A percentile compares a stretch with the other conserved stretches of the same genome.
Evolutionary conservation across 371 early-diverging fungal genomes (phyloP).

Genomic region (Mortierella sp.): DNA sequence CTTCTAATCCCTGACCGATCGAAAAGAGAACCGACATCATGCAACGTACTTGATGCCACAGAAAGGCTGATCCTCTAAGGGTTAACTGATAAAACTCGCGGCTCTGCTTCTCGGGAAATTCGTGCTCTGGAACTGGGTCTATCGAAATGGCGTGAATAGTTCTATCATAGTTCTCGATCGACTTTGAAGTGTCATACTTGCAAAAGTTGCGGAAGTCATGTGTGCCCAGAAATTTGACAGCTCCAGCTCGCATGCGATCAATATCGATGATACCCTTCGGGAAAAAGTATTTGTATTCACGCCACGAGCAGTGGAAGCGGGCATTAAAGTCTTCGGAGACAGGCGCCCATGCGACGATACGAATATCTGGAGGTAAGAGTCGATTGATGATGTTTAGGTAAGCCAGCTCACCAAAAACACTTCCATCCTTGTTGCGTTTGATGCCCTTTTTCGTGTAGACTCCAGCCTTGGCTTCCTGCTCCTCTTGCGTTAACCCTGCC

Average conservation of each 20-base stretch:
- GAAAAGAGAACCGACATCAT: constrained; percentile 93
- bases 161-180: constrained; percentile 81
- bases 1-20: constrained; percentile 82
- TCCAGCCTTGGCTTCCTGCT: constrained; percentile 52
- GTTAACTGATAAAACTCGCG: constrained; percentile 75
- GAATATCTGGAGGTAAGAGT: constrained; percentile 89
- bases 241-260: constrained; percentile 82
- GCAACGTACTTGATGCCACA: constrained; percentile 98
- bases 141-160: constrained; percentile 78
- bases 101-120: constrained; percentile 30
- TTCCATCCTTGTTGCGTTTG: constrained; percentile 57
- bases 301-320: constrained; percentile 87
- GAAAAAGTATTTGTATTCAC: constrained; percentile 96
- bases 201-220: constrained; percentile 98
- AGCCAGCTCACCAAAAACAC: constrained; percentile 72
- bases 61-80: constrained; percentile 87
- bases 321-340: constrained; percentile 86
- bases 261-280: constrained; percentile 74
- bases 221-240: constrained; percentile 76
- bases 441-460: constrained; percentile 46
- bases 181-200: constrained; percentile 89
- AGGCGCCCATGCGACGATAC: constrained; percentile 93
- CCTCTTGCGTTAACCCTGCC: constrained; percentile 56
- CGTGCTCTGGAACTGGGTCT: constrained; percentile 59
- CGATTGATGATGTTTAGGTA: constrained; percentile 90